phyloP scores from a whole-genome alignment of 2,329 filamentous ascomycete genomes.

The Sporothrix curviconia region DNA sequence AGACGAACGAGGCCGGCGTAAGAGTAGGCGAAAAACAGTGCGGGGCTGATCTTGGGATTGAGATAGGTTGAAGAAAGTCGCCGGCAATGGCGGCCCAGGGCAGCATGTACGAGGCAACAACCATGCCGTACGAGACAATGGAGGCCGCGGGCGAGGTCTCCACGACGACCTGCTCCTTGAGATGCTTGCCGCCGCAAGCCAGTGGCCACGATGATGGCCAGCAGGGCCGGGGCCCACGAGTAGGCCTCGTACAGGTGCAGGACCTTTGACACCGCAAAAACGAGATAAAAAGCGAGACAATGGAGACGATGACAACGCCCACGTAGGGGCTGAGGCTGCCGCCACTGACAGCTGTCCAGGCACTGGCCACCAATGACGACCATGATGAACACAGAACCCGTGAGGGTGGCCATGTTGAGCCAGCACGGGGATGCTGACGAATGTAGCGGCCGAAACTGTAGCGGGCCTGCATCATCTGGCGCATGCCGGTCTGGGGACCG shows the following conservation, averaged over 20 bases:
- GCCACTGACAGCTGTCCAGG: constrained; percentile 45
- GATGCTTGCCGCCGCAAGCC: constrained; percentile 17
- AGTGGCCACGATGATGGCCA: constrained; percentile 18
- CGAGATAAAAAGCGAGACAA: constrained; percentile 18
- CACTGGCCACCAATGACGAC: constrained; percentile 55
- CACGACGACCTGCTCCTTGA: constrained; percentile 22
- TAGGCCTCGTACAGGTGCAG: constrained; percentile 21
- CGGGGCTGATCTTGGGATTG: constrained; percentile 31
- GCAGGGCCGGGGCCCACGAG: constrained; percentile 19
- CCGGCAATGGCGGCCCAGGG: constrained; percentile 54
- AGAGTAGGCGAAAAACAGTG: constrained; percentile 46
- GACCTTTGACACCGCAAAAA: constrained; percentile 20
- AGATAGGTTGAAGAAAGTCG: constrained; percentile 58
- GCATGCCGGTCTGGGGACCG: constrained; percentile 56
- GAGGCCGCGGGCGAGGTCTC: constrained; percentile 23
- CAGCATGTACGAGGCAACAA: constrained; percentile 58
- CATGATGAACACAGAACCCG: constrained; percentile 59
- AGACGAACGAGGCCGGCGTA: constrained; percentile 49
- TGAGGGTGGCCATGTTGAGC: constrained; percentile 57
- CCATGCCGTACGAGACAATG: constrained; percentile 49
- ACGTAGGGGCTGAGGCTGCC: constrained; percentile 44
- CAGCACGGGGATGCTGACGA: constrained; percentile 53
- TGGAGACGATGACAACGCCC: constrained; percentile 51
- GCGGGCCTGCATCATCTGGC: constrained; percentile 59
- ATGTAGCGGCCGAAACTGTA: constrained; percentile 55